Base-by-base conservation (phyloP, 257 asterid genomes). In the Capsicum chinense region DNA sequence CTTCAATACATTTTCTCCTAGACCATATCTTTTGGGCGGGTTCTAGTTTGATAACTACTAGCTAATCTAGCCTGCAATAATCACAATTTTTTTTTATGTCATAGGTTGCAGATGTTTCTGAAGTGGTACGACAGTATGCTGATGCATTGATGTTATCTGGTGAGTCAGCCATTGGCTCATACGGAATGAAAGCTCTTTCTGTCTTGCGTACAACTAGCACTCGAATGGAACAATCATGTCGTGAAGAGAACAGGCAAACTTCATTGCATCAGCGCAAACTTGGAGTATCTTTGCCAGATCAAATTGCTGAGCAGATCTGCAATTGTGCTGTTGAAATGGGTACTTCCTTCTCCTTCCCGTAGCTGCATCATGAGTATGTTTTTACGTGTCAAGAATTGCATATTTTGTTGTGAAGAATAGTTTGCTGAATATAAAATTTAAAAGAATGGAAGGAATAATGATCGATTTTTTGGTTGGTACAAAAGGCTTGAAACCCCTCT, bases 101-200 rank as follows among this genome's bases (percentile, higher is more conserved):
- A 74, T 80, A 93, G 98, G 97, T 94, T 85, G 98, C 98, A 73
- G 97, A 94, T 91, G 89, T 93, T 84, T 94, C 98, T 83, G 98
- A 94, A 88, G 97, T 93, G 3, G 97, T 93, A 2, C 89, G 97
- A 21, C 98, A 93, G 86, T 92, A 91, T 79, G 97, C 97, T 56
- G 98, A 94, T 89, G 98, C 97, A 13, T 52, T 94, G 84, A 94
- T 94, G 98, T 92, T 94, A 60, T 94, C 95, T 7, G 98, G 98
- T 60, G 98, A 94, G 86, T 93, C 98, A n/a, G 98, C 98, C 6
- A 91, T 94, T 26, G 97, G 97, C 66, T 92, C 93, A 3, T 90
- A 84, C 15, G 94, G 94, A 1, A 89, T 90, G 85, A 94, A 95
- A 86, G 97, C 97, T 71, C 94, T 92, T 52, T 88, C 91, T 56